These are phyloP conservation scores for Amanita thiersii DNA, from an alignment of 768 basidiomycete species.

Conservation along the genomic window DNA sequence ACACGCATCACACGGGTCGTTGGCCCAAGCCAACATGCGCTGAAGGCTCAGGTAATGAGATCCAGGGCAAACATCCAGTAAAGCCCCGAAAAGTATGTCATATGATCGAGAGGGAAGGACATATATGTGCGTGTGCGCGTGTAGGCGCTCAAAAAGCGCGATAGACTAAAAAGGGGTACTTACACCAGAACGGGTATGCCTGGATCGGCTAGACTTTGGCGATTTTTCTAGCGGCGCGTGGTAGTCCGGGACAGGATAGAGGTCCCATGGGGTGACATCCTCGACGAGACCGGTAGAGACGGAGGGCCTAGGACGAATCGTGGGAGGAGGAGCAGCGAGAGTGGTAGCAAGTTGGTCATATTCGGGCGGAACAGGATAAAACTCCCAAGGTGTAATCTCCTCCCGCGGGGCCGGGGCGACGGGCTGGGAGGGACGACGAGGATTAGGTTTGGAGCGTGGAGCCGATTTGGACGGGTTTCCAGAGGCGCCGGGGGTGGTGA, in stretches of 20 bases:
- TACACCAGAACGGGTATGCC: slow-evolving; percentile 1
- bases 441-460: neutral
- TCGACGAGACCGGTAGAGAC: slow-evolving; percentile 13
- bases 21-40: no score
- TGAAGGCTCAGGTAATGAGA: no score
- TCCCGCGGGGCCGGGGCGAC: slow-evolving; percentile 22
- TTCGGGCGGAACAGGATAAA: slow-evolving; percentile 15
- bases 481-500: slow-evolving; percentile 17
- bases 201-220: neutral
- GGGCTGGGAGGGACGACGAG: slow-evolving; percentile 2
- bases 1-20: no score
- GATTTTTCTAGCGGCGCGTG: slow-evolving; percentile 3
- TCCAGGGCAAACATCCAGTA: no score
- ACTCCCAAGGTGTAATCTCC: slow-evolving; percentile 33
- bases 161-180: neutral
- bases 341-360: slow-evolving; percentile 2
- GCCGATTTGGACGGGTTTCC: no score
- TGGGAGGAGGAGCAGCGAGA: slow-evolving; percentile 10
- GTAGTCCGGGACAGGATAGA: slow-evolving; percentile 14
- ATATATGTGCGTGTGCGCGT: neutral
- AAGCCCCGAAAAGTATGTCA: no score
- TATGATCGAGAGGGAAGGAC: neutral
- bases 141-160: neutral
- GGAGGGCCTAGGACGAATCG: slow-evolving; percentile 10
- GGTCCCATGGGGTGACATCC: slow-evolving; percentile 26